Evolutionary conservation across 1,284 basidiomycete genomes (phyloP).

Genomic region (Sphaerobolus stellatus): DNA sequence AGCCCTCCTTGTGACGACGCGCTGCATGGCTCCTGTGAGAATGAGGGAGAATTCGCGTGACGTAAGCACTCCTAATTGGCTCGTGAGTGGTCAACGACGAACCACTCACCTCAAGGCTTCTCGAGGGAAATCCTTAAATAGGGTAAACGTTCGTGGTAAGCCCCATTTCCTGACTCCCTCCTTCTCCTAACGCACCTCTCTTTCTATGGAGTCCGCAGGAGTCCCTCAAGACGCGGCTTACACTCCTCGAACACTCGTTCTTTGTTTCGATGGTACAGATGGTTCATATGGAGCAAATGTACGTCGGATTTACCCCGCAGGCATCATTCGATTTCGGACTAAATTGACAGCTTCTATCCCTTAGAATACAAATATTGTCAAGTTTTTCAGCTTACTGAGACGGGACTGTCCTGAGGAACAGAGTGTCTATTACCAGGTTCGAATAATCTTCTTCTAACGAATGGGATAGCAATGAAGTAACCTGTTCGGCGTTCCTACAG

Average conservation of each 20-base stretch:
- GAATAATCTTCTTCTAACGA: too few relatives aligned
- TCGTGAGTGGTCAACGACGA: not conserved
- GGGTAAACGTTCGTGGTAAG: too few relatives aligned
- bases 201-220: too few relatives aligned
- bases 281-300: slow-evolving; percentile 49
- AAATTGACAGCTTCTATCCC: slow-evolving; percentile 44
- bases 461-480: too few relatives aligned
- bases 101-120: not conserved
- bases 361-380: slow-evolving; percentile 72
- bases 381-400: slow-evolving; percentile 59
- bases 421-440: slow-evolving; percentile 70
- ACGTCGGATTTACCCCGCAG: slow-evolving; percentile 13
- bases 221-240: too few relatives aligned
- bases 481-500: too few relatives aligned
- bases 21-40: slow-evolving; percentile 4
- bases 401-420: slow-evolving; percentile 58
- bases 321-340: not conserved
- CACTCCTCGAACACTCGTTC: slow-evolving; percentile 47
- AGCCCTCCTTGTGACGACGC: not conserved
- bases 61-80: not conserved
- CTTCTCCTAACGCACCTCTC: too few relatives aligned
- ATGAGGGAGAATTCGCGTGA: not conserved
- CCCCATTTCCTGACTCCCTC: not conserved
- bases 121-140: not conserved
- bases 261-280: slow-evolving; percentile 66